Evolutionary conservation across 441 rosid genomes (phyloP).

Genomic region (Populus hybrid): DNA sequence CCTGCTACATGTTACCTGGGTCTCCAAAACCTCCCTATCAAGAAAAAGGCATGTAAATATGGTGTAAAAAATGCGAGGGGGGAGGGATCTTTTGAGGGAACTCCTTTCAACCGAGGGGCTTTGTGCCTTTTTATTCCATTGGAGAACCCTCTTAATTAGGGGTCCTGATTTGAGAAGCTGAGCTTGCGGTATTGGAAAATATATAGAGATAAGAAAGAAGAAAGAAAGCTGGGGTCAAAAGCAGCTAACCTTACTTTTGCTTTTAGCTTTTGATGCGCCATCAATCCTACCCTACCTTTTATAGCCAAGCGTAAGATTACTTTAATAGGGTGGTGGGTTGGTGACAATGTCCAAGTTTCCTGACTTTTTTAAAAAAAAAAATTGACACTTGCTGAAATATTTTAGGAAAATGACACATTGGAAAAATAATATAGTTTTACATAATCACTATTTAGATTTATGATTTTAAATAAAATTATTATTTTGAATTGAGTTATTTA

Average conservation of each 20-base stretch:
- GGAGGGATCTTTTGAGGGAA: not conserved
- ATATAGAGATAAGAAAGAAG: not conserved
- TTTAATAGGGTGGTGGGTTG: constrained; percentile 8
- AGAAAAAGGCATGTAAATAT: not conserved
- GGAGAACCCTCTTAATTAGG: not conserved
- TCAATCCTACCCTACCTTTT: constrained; percentile 21
- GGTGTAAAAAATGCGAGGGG: not conserved
- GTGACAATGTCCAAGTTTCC: constrained; percentile 18
- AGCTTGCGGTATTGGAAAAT: not conserved
- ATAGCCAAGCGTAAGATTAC: constrained; percentile 3
- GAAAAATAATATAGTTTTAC: no score
- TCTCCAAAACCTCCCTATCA: not conserved
- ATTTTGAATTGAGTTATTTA: no score
- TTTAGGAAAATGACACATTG: no score
- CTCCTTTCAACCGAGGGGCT: not conserved
- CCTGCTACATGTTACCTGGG: not conserved
- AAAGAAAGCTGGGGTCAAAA: constrained; percentile 21
- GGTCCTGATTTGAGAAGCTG: not conserved
- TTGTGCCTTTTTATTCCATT: not conserved
- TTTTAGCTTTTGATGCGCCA: constrained; percentile 21
- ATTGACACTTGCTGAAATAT: no score
- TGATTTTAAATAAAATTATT: no score
- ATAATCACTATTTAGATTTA: no score
- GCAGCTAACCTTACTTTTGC: constrained; percentile 18
- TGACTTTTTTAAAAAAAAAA: not conserved